Percentiles rank a stretch among this genome's conserved stretches.
Evolutionary conservation across 148 eudicot species (phyloP).

Genomic region (Vaccinium darrowii): DNA sequence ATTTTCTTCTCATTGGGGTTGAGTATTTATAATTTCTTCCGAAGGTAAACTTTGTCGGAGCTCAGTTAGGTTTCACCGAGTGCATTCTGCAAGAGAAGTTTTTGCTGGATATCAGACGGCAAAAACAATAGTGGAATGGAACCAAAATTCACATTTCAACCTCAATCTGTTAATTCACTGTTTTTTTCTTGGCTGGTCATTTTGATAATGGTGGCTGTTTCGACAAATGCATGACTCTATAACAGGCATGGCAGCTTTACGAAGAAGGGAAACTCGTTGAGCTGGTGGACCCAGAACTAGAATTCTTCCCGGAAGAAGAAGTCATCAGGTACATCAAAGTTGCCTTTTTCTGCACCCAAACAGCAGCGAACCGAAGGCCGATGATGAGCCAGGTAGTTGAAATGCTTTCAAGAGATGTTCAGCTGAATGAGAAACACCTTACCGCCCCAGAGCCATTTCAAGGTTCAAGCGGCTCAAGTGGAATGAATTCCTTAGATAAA

Average conservation of each 20-base stretch:
- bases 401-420: constrained; percentile 62
- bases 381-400: constrained; percentile 77
- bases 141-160: not conserved
- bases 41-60: not conserved
- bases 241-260: constrained; percentile 83
- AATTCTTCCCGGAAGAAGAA: constrained; percentile 52
- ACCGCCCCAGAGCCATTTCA: constrained; percentile 68
- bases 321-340: constrained; percentile 65
- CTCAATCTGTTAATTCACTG: not conserved
- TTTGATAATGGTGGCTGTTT: not conserved
- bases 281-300: constrained; percentile 72
- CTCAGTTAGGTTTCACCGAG: not conserved
- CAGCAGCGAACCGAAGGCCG: constrained; percentile 71
- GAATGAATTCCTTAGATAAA: constrained; percentile 20
- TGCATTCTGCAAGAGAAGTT: not conserved
- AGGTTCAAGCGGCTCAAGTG: constrained; percentile 26
- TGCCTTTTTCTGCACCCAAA: constrained; percentile 89
- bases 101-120: constrained; percentile 26
- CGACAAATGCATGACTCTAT: not conserved
- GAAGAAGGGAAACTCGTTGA: constrained; percentile 66
- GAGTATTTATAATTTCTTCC: not conserved
- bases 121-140: not conserved
- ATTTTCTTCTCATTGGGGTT: not conserved
- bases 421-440: constrained; percentile 67
- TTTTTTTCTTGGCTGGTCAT: no score